Evolutionary conservation across 345 rosid genomes (phyloP).

Genomic region (Raphanus raphanistrum): DNA sequence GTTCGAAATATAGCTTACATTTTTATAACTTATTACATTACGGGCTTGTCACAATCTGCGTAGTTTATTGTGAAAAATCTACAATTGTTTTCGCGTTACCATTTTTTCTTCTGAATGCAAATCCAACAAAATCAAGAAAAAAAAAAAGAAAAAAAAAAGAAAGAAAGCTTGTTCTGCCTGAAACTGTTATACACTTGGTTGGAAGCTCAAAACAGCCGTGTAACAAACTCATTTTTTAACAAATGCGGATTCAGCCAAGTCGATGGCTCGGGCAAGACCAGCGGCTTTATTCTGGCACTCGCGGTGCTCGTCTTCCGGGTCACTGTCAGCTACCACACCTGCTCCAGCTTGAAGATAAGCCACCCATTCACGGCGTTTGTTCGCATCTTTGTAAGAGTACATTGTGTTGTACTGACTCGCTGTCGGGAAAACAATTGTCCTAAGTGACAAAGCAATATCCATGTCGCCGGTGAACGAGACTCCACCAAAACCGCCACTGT

Average conservation of each 20-base stretch:
- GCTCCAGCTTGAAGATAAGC: slow-evolving; percentile 88
- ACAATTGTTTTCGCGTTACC: not conserved
- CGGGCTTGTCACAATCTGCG: not conserved
- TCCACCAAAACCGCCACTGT: slow-evolving; percentile 87
- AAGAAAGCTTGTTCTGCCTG: slow-evolving; percentile 5
- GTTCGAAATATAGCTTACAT: too few species aligned
- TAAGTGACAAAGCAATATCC: slow-evolving; percentile 82
- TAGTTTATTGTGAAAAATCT: not conserved
- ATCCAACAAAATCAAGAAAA: slow-evolving; percentile 1
- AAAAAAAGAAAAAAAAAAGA: not conserved
- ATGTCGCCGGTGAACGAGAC: slow-evolving; percentile 76
- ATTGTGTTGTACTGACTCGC: slow-evolving; percentile 62
- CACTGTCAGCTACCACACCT: slow-evolving; percentile 81
- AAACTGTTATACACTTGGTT: slow-evolving; percentile 26
- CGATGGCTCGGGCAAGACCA: slow-evolving; percentile 80
- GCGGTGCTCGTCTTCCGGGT: slow-evolving; percentile 65
- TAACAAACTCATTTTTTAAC: slow-evolving; percentile 34
- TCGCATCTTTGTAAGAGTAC: slow-evolving; percentile 56
- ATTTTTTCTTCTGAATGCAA: slow-evolving; percentile 1
- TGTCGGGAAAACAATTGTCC: slow-evolving; percentile 83
- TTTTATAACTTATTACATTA: too few species aligned
- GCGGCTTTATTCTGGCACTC: slow-evolving; percentile 87
- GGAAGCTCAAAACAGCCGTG: not conserved
- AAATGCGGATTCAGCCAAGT: slow-evolving; percentile 80
- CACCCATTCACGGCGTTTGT: slow-evolving; percentile 68